phyloP scores from a whole-genome alignment of 1,284 basidiomycete species.

The Melampsora abietis-canadensis region DNA sequence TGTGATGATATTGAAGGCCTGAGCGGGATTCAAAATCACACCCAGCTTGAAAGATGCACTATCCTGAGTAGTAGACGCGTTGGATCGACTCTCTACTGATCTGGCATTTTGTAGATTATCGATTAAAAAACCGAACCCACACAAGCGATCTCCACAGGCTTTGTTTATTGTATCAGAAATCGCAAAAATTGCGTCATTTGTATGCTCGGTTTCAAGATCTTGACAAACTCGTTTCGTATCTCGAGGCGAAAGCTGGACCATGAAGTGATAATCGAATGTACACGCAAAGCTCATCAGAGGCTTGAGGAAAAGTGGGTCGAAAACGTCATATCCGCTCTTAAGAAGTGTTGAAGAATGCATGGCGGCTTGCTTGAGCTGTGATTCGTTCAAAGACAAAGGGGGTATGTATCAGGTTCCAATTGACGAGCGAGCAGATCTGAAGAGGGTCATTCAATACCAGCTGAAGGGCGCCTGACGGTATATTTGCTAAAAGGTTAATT shows the following conservation, averaged over 20 bases:
- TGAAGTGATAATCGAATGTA: constrained; percentile 38
- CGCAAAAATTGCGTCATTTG: neutral
- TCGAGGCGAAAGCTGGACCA: constrained; percentile 44
- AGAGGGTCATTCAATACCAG: constrained; percentile 12
- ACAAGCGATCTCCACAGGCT: constrained; percentile 27
- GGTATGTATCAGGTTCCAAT: neutral
- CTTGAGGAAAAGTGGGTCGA: constrained; percentile 22
- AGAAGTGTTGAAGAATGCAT: constrained; percentile 22
- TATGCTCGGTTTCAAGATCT: constrained; percentile 6
- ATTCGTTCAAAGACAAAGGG: neutral
- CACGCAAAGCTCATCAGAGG: constrained; percentile 65
- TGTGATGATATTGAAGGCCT: constrained; percentile 79
- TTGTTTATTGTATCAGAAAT: constrained; percentile 17
- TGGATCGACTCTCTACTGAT: neutral
- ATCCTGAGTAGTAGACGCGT: neutral
- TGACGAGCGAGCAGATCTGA: neutral
- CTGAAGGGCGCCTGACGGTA: constrained; percentile 27
- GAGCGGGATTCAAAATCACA: constrained; percentile 66
- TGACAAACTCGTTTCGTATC: constrained; percentile 26
- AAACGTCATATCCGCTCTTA: constrained; percentile 22
- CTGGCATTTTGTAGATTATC: neutral
- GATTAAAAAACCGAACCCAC: constrained; percentile 18
- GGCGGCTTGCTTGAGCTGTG: constrained; percentile 23
- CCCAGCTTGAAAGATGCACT: constrained; percentile 58
- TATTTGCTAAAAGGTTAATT: constrained; percentile 28